Evolutionary conservation across 495 filamentous ascomycete genomes (phyloP), one percentile per base, ranked within the genome.

Genomic region (Viridothelium virens): DNA sequence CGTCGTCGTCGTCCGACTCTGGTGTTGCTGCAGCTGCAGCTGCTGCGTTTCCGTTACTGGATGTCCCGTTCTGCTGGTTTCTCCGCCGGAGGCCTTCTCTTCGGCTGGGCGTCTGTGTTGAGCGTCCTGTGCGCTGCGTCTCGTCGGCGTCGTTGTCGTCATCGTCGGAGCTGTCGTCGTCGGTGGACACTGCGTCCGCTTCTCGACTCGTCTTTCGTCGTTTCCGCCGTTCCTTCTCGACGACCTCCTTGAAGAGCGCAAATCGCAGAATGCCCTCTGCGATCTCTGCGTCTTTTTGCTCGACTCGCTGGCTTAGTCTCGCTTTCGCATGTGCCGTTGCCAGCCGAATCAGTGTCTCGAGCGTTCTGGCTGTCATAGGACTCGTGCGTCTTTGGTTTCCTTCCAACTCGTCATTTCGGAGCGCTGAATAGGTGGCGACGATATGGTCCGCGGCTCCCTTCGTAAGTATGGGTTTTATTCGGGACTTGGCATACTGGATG

Each of bases 341-440:
- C 2, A 99, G 82, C 86, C 94, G 94, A 75, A 99, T 97, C 56
- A 99, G 82, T 0, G 94, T 99, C 77, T 99, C 94, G 18, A 97
- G 84, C 3, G 93, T 96, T 87, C 94, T 92, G 11, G 96, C 91
- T 6, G 94, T 99, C 82, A 99, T 92, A 31, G 94, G 92, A 5
- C 86, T 91, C 0, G 94, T 99, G 70, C 91, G 90, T 69, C 94
- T 86, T 76, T 96, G 90, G 76, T 94, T 96, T 61, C 90, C 90
- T 70, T 93, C 89, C 74, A 99, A 84, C 74, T 97, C 94, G 71
- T 99, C 95, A 74, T 99, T 99, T 61, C 94, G 85, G 9, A 99
- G 85, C 31, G 89, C 89, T 36, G 92, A 92, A 77, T 97, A 99
- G n/a, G 91, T 89, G 16, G 89, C 83, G 62, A 93, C 87, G 72